Evolutionary conservation across 257 asterid genomes (phyloP).

Genomic region (Lithospermum erythrorhizon): DNA sequence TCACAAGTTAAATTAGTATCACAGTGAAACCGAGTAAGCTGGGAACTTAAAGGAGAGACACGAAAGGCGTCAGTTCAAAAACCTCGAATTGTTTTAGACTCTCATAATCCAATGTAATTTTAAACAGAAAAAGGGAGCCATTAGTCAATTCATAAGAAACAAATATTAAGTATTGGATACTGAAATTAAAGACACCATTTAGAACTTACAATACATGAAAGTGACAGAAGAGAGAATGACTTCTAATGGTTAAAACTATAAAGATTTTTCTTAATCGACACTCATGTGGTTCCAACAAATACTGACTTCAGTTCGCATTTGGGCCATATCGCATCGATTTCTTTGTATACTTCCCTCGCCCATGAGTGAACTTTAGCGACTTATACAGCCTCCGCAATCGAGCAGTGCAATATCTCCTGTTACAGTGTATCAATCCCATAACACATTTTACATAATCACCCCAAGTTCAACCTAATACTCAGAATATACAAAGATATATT

Average conservation of each 20-base stretch:
- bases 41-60: neutral
- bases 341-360: constrained; percentile 85
- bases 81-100: neutral
- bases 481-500: neutral
- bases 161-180: neutral
- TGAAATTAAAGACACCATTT: too few species aligned
- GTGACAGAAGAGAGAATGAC: neutral
- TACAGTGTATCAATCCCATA: constrained; percentile 8
- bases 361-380: constrained; percentile 91
- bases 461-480: neutral
- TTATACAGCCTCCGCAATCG: constrained; percentile 83
- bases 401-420: constrained; percentile 92
- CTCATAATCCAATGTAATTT: neutral
- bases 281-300: constrained; percentile 4
- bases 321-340: constrained; percentile 42
- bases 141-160: neutral
- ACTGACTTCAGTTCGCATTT: constrained; percentile 86
- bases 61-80: neutral
- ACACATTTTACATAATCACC: neutral
- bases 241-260: too few species aligned
- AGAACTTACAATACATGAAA: neutral
- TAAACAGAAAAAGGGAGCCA: neutral
- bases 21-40: neutral
- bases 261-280: neutral
- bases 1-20: too few species aligned